These are phyloP conservation scores for Suillus subalutaceus DNA, from an alignment of 768 basidiomycete species.

Conservation along the genomic window DNA sequence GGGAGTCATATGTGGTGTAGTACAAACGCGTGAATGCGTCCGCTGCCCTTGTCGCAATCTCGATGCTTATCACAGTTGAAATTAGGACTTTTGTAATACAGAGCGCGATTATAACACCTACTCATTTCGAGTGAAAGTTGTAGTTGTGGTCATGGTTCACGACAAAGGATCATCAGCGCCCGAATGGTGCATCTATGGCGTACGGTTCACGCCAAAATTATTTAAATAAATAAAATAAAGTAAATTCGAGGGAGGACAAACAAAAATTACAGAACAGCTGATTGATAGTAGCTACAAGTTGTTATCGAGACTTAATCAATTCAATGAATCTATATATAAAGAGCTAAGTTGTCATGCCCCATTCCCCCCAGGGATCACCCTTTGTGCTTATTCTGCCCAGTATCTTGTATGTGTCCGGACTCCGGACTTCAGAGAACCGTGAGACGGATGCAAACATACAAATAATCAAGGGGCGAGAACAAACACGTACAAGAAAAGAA, in stretches of 20 bases:
- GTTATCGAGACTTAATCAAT: neutral
- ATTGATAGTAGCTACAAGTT: neutral
- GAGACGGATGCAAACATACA: too few relatives aligned
- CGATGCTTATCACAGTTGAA: conserved; percentile 57
- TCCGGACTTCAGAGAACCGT: too few relatives aligned
- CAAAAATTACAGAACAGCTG: too few relatives aligned
- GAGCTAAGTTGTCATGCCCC: neutral
- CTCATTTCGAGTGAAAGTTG: conserved; percentile 58
- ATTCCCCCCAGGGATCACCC: too few relatives aligned
- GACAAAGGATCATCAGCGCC: neutral
- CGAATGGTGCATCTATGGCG: too few relatives aligned
- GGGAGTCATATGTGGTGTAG: conserved; percentile 81
- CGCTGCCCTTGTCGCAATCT: conserved; percentile 83
- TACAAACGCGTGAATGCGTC: conserved; percentile 83
- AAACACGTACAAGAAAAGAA: too few relatives aligned
- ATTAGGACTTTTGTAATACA: neutral
- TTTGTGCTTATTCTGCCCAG: too few relatives aligned
- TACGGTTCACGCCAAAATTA: neutral
- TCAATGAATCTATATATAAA: neutral
- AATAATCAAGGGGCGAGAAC: too few relatives aligned
- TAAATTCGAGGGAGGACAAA: too few relatives aligned
- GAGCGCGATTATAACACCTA: conserved; percentile 38
- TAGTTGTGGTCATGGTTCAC: conserved; percentile 24
- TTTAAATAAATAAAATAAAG: too few relatives aligned
- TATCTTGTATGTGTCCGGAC: too few relatives aligned